Base-by-base conservation (phyloP, 305 asterid species). In the Fraxinus floribunda region DNA sequence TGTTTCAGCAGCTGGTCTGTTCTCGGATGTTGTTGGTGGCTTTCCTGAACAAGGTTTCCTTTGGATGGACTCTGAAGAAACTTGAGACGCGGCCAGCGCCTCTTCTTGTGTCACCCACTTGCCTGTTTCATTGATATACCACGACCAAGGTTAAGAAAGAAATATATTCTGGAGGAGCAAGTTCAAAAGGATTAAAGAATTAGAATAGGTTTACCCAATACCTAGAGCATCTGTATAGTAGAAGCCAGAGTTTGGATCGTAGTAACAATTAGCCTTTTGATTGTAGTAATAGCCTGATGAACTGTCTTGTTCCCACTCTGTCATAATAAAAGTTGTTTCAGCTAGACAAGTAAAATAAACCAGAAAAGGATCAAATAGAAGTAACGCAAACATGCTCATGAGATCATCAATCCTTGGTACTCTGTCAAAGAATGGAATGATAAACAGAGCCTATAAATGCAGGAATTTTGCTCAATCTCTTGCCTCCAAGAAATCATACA, bases 241-340 rank as follows among this genome's bases (percentile, higher is more conserved):
- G 93, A 96, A 96, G 68, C 98, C 97, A 26, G 99, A 96, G 86
- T 92, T 96, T 3, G 99, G 94, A 86, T 96, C 98, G 80, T 91
- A 93, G 91, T 94, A 88, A 81, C 87, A 92, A 77, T 88, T 88
- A 38, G 86, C 83, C 62, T 83, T 87, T 86, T 88, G 89, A 80
- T 90, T 92, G 86, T 90, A 91, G 86, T 93, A 93, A 86, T 93
- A 94, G 77, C 99, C 97, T 2, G 98, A 87, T 75, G 98, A 88
- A 84, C 89, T 89, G 78, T 96, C 94, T 13, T 84, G 80, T 88
- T 89, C 97, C 99, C 99, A 94, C 52, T 92, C 99, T 96, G 94
- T 78, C 83, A 86, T 78, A 71, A 86, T 2, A 4, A 39, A 35
- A 76, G 71, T 46, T 5, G 76, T 41, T 5, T 52, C 57, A 60